Conservation (phyloP, 495 filamentous ascomycete species). For the Entonaema liquescens region DNA sequence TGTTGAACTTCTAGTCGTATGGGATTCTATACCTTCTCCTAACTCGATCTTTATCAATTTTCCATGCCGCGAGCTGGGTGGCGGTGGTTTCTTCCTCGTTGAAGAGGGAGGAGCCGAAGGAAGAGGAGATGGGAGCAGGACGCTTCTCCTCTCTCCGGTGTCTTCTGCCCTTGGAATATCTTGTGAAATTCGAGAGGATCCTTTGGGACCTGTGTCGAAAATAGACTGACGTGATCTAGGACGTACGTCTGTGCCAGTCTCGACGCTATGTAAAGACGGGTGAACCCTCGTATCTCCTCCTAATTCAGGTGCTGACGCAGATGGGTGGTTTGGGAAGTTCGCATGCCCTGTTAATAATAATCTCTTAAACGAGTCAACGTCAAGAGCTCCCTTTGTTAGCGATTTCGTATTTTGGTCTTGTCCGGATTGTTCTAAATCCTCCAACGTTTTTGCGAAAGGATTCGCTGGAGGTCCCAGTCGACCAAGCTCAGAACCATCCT, state of each 20-base stretch:
- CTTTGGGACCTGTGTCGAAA: conserved; percentile 50
- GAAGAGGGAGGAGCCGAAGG: conserved; percentile 35
- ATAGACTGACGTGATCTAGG: conserved; percentile 59
- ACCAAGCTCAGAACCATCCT: conserved; percentile 2
- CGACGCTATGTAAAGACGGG: conserved; percentile 48
- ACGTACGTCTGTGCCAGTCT: conserved; percentile 57
- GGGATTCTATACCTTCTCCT: conserved; percentile 39
- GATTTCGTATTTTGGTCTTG: conserved; percentile 26
- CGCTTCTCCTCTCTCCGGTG: conserved; percentile 48
- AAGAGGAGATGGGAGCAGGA: conserved; percentile 47
- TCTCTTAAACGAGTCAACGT: conserved; percentile 70
- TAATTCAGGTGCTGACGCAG: conserved; percentile 14
- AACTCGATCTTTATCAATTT: conserved; percentile 65
- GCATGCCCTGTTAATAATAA: conserved; percentile 68
- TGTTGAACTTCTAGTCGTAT: conserved; percentile 23
- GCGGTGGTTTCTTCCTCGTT: conserved; percentile 55
- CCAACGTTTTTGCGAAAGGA: conserved; percentile 60
- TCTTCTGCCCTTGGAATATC: conserved; percentile 54
- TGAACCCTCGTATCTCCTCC: conserved; percentile 8
- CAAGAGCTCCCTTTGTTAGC: conserved; percentile 55
- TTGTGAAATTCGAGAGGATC: conserved; percentile 59
- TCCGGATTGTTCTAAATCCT: conserved; percentile 52
- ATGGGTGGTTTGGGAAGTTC: conserved; percentile 36
- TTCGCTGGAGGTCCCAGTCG: conserved; percentile 52
- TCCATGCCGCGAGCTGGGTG: conserved; percentile 72